Evolutionary conservation across 2,329 filamentous ascomycete species (phyloP).

Genomic region (Hirsutella minnesotensis): DNA sequence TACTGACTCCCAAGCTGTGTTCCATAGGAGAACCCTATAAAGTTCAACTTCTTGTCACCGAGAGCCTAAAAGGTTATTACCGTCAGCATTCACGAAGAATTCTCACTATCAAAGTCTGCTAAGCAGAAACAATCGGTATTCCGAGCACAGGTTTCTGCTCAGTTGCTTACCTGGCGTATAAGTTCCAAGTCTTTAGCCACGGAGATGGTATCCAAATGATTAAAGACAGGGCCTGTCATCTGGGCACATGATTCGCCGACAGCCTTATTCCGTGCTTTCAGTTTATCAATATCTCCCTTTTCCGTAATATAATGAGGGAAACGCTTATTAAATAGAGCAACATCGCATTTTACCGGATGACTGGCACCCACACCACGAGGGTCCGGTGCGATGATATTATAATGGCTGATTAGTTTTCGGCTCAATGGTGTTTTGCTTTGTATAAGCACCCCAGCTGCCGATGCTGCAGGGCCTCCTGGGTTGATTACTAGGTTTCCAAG

Average conservation of each 20-base stretch:
- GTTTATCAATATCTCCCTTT: background rate
- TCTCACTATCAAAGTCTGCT: no score
- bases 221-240: background rate
- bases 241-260: background rate
- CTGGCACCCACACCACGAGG: slow-evolving; percentile 1
- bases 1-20: slow-evolving; percentile 26
- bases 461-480: slow-evolving; percentile 1
- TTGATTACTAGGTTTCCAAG: slow-evolving; percentile 1
- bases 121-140: no score
- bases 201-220: background rate
- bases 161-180: slow-evolving; percentile 1
- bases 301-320: background rate
- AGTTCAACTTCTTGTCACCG: slow-evolving; percentile 8
- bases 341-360: background rate
- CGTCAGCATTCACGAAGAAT: background rate
- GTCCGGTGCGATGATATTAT: slow-evolving; percentile 1
- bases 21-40: slow-evolving; percentile 29
- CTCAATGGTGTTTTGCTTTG: background rate
- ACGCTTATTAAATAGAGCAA: background rate
- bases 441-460: background rate
- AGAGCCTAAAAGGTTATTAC: background rate
- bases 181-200: background rate
- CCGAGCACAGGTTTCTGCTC: no score
- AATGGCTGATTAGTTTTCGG: background rate
- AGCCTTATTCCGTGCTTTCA: background rate